Base-by-base conservation (phyloP, 2,329 filamentous ascomycete genomes). In the Dothidotthia symphoricarpi region DNA sequence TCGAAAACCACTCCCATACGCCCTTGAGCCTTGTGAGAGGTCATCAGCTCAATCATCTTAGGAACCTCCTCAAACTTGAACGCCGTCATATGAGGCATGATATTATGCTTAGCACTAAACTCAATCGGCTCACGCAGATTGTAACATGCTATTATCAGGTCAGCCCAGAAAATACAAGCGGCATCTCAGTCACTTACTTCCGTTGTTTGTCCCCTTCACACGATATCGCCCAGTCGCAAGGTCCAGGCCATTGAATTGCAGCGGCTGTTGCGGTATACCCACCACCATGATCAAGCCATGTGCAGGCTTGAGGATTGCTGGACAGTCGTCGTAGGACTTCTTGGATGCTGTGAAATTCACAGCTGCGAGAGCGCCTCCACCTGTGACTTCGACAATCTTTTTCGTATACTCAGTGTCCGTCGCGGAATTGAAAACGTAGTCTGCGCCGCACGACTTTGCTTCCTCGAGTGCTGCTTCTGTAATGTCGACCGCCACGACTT, bases 91-190 rank as follows among this genome's bases (percentile, higher is more conserved):
- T 61, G 59, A 14, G 59, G 53, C 43, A 54, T 55, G 13, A 64
- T 62, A 28, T 55, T 51, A 19, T 64, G 57, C 33, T 66, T 62
- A 8, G 61, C 54, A 22, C 50, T 56, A 34, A 65, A 64, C 37
- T 64, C 58, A 29, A 65, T 61, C 5, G 55, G 58, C 26, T 53
- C 44, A 16, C 50, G 49, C 60, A 65, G 62, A 25, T 65, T 65
- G 39, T 64, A 59, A 34, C 61, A 29, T 59, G 66, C 34, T 72
- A 69, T 16, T 55, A 62, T 67, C 47, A 19, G 72, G 51, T 45
- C 59, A 73, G n/a, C 71, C 72, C 26, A 66, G 66, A 16, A 77
- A 60, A 30, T 60, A 55, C 24, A 76, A 69, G n/a, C 29, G 34
- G 14, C 12, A 28, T 16, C 12, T 6, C 15, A 14, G 11, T n/a